These are phyloP conservation scores for Haematococcus lacustris DNA, from an alignment of 139 green algal genomes.

Conservation along the genomic window DNA sequence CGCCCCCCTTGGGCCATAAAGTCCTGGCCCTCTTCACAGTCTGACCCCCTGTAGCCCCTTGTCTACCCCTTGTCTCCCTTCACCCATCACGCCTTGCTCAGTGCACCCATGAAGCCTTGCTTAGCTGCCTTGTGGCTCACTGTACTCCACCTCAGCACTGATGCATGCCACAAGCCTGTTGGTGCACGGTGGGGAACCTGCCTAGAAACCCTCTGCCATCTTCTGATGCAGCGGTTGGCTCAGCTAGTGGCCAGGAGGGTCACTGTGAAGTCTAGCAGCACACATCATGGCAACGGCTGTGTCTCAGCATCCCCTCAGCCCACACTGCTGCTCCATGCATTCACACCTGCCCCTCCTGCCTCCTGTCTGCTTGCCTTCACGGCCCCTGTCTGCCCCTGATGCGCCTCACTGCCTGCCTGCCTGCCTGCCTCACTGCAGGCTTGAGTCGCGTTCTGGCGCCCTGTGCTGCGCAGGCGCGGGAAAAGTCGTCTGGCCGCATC, in stretches of 20 bases:
- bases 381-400: neutral
- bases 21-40: too few relatives aligned
- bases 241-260: neutral
- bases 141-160: too few relatives aligned
- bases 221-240: neutral
- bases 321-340: neutral
- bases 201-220: too few relatives aligned
- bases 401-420: neutral
- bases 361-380: neutral
- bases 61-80: too few relatives aligned
- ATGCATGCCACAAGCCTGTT: too few relatives aligned
- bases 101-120: too few relatives aligned
- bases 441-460: neutral
- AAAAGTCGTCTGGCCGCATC: constrained; percentile 66
- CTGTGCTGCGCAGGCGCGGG: constrained; percentile 57
- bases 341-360: neutral
- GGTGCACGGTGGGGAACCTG: too few relatives aligned
- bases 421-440: neutral
- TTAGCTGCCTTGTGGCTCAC: too few relatives aligned
- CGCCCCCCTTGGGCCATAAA: too few relatives aligned
- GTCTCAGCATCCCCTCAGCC: neutral
- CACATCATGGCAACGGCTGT: neutral
- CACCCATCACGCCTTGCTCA: too few relatives aligned
- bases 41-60: too few relatives aligned
- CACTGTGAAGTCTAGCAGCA: neutral